Base-by-base conservation (phyloP, 2,329 filamentous ascomycete genomes). In the Ophiognomonia clavigignenti-juglandacearum region DNA sequence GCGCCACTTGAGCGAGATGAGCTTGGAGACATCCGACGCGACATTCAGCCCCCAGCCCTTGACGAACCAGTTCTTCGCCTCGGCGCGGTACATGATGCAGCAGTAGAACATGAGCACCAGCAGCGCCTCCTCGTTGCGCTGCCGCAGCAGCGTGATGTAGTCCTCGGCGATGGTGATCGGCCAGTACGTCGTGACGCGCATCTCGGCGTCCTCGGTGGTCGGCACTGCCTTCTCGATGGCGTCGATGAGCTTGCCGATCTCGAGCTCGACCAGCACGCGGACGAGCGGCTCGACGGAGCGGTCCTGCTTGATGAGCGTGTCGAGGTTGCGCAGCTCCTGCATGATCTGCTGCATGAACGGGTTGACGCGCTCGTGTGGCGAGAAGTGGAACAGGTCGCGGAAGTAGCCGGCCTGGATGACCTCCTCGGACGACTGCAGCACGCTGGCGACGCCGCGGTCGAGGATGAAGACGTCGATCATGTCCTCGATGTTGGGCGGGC, bases 381-480 rank as follows among this genome's bases (percentile, higher is more conserved):
- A 40, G 39, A 39, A 47, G 16, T 36, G 47, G 46, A 61, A 59
- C 19, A 61, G 51, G 22, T 43, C 45, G 19, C 38, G 48, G 32
- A 61, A 58, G 14, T 47, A 52, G 11, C 58, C 59, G 1, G 26
- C 35, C 18, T 54, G 49, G 24, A 60, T 57, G 29, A 26, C 32
- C 10, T 44, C 32, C 6, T 60, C 53, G 3, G 53, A 63, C 3
- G 57, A 56, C 18, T 54, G 36, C 3, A 66, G 47, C 7, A 66
- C 61, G 18, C 54, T 54, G 36, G 47, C 56, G 56, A 66, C 64
- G 31, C 64, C 64, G 6, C 58, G 54, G 4, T 59, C 51, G 1
- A 66, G 54, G 6, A 59, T 44, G 39, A 63, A 62, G 1, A 66
- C 57, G 26, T 65, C 63, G 11, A 64, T 29, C 24, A 66, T 41